Percentiles rank a stretch among this genome's conserved stretches.
These are phyloP conservation scores for Mycogone perniciosa DNA, from an alignment of 2,329 filamentous ascomycete species.

Conservation along the genomic window DNA sequence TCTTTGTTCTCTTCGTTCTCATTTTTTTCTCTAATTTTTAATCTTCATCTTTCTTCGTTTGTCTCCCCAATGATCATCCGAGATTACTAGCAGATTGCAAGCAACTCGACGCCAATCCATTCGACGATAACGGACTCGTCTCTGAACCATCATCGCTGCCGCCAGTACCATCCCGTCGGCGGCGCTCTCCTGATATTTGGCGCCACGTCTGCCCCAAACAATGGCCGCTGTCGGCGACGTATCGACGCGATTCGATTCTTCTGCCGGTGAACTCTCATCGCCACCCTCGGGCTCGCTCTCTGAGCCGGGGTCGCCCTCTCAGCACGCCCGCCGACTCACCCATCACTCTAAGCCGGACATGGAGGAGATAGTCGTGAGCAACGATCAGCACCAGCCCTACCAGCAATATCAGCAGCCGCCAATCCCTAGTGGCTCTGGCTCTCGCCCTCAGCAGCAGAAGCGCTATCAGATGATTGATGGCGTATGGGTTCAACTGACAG, in stretches of 20 bases:
- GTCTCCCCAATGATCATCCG: too few species aligned
- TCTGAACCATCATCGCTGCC: slow-evolving; percentile 5
- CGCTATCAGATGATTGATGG: slow-evolving; percentile 32
- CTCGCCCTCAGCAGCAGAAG: slow-evolving; percentile 21
- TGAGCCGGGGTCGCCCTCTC: slow-evolving; percentile 41
- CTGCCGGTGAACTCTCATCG: slow-evolving; percentile 44
- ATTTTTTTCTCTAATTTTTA: not conserved
- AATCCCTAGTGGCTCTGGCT: slow-evolving; percentile 21
- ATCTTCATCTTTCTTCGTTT: not conserved
- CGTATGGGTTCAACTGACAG: slow-evolving; percentile 44
- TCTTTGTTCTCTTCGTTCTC: not conserved
- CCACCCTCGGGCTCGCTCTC: slow-evolving; percentile 46
- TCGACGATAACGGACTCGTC: slow-evolving; percentile 7
- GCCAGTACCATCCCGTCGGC: not conserved
- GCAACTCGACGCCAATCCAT: not conserved
- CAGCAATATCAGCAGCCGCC: slow-evolving; percentile 20
- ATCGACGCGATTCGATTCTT: slow-evolving; percentile 40
- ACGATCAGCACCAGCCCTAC: slow-evolving; percentile 20
- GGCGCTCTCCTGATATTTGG: not conserved
- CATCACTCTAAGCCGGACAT: slow-evolving; percentile 28
- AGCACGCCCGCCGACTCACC: slow-evolving; percentile 25
- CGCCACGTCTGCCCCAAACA: slow-evolving; percentile 8
- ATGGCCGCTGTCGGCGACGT: slow-evolving; percentile 27
- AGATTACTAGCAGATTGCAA: too few species aligned
- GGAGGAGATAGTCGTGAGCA: slow-evolving; percentile 46